phyloP scores from a whole-genome alignment of 2,329 filamentous ascomycete genomes.

The Colletotrichum melonis region DNA sequence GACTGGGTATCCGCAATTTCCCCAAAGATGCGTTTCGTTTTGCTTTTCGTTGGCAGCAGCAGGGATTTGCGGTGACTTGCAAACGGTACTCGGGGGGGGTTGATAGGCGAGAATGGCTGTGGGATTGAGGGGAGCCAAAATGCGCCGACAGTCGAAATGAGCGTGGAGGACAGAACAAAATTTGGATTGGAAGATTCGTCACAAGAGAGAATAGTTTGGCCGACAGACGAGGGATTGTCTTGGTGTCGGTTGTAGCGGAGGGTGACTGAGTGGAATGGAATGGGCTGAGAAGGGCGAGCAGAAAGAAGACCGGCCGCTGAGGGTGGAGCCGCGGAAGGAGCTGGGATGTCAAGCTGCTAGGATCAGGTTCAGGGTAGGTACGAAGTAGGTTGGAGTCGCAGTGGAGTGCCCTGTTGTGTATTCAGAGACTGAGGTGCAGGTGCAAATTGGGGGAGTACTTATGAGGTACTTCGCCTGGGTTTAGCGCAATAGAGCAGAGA shows the following conservation, averaged over 20 bases:
- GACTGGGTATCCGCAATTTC: conserved; percentile 11
- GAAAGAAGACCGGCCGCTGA: conserved; percentile 28
- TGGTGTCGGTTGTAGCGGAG: conserved; percentile 25
- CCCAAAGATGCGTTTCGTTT: neutral
- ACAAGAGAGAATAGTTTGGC: neutral
- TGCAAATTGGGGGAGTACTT: conserved; percentile 13
- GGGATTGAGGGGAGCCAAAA: neutral
- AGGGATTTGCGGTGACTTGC: neutral
- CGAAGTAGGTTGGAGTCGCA: conserved; percentile 12
- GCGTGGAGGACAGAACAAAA: neutral
- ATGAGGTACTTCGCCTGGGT: conserved; percentile 11
- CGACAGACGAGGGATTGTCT: conserved; percentile 5
- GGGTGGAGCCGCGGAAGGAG: conserved; percentile 33
- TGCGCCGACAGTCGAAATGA: conserved; percentile 6
- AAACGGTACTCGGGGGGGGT: neutral
- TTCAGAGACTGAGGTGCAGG: neutral
- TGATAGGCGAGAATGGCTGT: neutral
- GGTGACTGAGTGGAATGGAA: conserved; percentile 20
- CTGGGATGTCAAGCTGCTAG: conserved; percentile 27
- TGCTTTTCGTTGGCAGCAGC: neutral
- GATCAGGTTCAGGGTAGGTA: conserved; percentile 29
- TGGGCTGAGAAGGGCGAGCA: conserved; percentile 34
- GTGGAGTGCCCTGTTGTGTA: neutral
- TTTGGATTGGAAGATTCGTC: neutral
- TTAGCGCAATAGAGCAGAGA: neutral